phyloP scores from a whole-genome alignment of 208 protist genomes.

The Acanthamoeba healyi region DNA sequence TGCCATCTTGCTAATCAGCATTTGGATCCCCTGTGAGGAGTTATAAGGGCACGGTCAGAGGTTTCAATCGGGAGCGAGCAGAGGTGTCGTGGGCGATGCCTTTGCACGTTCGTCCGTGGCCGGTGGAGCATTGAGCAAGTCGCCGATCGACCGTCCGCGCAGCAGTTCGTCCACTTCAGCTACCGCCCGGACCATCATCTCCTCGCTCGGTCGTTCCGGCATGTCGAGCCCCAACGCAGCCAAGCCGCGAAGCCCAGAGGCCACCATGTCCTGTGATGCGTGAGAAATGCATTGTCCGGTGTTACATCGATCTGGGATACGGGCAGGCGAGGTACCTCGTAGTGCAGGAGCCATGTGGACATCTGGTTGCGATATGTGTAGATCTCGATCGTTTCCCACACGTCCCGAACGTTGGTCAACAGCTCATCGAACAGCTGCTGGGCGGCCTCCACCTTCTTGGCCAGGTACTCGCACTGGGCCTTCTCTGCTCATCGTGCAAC shows the following conservation, averaged over 20 bases:
- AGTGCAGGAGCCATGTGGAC: neutral
- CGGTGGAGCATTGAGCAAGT: neutral
- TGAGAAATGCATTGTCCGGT: neutral
- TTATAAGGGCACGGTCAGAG: too few species aligned
- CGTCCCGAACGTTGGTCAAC: neutral
- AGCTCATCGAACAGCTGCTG: slow-evolving; percentile 5
- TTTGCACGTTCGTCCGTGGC: neutral
- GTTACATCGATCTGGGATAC: too few species aligned
- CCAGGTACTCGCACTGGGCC: slow-evolving; percentile 41
- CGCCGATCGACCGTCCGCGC: neutral
- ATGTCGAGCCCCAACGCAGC: neutral
- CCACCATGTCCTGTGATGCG: neutral
- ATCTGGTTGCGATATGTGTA: slow-evolving; percentile 23
- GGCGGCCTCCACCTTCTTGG: neutral
- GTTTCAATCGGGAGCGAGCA: too few species aligned
- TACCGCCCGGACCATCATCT: neutral
- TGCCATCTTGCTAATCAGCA: neutral
- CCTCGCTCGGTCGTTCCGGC: neutral
- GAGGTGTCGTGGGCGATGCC: too few species aligned
- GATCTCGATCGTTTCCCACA: slow-evolving; percentile 18
- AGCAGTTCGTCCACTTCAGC: neutral
- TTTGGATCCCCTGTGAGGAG: slow-evolving; percentile 4
- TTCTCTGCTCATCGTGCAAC: neutral
- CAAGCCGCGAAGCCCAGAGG: neutral
- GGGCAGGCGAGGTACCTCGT: slow-evolving; percentile 1